Evolutionary conservation across 2,329 filamentous ascomycete genomes (phyloP).

Genomic region (Elsinoe necatrix): DNA sequence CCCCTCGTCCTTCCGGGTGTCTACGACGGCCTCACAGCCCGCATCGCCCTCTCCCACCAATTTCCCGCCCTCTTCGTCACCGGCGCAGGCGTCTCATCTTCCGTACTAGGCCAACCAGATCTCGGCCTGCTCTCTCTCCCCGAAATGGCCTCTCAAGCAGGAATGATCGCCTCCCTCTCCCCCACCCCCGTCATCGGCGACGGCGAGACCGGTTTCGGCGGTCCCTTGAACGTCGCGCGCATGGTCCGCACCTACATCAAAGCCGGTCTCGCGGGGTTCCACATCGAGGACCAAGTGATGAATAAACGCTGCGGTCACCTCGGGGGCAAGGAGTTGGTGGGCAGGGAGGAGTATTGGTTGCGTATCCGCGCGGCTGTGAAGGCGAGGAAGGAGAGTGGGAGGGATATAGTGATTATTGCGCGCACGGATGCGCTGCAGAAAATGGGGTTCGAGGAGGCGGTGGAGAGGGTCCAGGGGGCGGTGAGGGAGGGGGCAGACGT

Average conservation of each 20-base stretch:
- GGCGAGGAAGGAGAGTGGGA: conserved; percentile 40
- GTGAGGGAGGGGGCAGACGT: conserved; percentile 49
- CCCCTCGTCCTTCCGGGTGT: conserved; percentile 54
- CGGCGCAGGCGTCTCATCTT: conserved; percentile 54
- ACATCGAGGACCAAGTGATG: conserved; percentile 56
- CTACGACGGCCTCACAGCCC: conserved; percentile 59
- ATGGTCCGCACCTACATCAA: conserved; percentile 47
- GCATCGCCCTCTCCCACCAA: conserved; percentile 54
- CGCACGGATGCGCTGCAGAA: conserved; percentile 54
- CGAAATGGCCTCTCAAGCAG: conserved; percentile 56
- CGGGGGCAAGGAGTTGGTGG: conserved; percentile 52
- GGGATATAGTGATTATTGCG: conserved; percentile 57
- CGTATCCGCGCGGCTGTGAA: conserved; percentile 49
- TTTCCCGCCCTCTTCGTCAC: conserved; percentile 63
- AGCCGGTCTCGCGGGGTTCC: conserved; percentile 50
- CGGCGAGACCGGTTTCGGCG: conserved; percentile 52
- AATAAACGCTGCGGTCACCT: conserved; percentile 60
- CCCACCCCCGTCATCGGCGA: conserved; percentile 53
- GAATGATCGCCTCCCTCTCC: conserved; percentile 55
- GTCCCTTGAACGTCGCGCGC: conserved; percentile 45
- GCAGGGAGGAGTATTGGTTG: conserved; percentile 41
- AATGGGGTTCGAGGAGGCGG: conserved; percentile 49
- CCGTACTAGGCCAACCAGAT: conserved; percentile 54
- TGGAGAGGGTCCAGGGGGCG: conserved; percentile 44
- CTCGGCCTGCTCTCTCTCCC: conserved; percentile 53